phyloP scores from a whole-genome alignment of 2,329 filamentous ascomycete species.

The Penicillium brasilianum region DNA sequence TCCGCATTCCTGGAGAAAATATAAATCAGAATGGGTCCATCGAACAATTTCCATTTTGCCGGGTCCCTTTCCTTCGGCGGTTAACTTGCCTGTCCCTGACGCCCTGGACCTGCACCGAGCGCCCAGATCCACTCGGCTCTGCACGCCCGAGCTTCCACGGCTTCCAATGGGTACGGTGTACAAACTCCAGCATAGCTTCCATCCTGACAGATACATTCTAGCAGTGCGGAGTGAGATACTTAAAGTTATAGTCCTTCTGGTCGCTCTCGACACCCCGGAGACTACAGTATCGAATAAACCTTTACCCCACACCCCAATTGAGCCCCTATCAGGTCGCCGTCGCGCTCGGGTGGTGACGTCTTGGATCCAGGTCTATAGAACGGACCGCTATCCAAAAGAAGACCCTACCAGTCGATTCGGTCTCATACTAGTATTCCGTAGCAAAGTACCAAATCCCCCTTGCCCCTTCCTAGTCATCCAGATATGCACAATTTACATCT shows the following conservation, averaged over 20 bases:
- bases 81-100: constrained; percentile 5
- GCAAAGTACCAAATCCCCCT: neutral
- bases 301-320: neutral
- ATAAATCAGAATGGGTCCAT: constrained; percentile 21
- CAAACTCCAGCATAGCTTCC: neutral
- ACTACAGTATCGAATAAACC: too few relatives aligned
- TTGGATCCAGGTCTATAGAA: constrained; percentile 6
- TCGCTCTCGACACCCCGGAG: neutral
- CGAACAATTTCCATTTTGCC: constrained; percentile 27
- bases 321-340: constrained; percentile 14
- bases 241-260: neutral
- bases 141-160: neutral
- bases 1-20: constrained; percentile 5
- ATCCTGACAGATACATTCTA: neutral
- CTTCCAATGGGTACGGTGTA: neutral
- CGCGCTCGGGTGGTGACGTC: constrained; percentile 25
- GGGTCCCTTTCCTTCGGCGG: constrained; percentile 12
- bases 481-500: neutral
- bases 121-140: constrained; percentile 1
- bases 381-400: neutral
- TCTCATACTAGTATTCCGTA: neutral
- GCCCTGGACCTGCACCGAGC: neutral
- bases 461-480: too few relatives aligned
- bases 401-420: neutral
- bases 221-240: neutral